These are phyloP conservation scores for Tephrocybe sp. DNA, from an alignment of 768 basidiomycete genomes.

Conservation along the genomic window DNA sequence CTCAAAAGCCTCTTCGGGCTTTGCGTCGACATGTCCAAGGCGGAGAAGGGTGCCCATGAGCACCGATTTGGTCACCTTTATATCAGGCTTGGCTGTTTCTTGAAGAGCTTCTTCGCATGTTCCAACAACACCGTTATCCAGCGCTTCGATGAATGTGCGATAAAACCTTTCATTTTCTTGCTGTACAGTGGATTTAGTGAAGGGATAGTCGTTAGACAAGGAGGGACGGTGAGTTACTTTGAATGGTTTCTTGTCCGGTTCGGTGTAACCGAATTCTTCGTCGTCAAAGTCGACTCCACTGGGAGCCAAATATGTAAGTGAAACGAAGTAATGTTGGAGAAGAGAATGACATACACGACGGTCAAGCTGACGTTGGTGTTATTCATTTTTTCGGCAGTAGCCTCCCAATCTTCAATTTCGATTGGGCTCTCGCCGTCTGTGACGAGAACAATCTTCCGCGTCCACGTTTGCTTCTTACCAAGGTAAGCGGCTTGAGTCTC, in stretches of 20 bases:
- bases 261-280: constrained; percentile 56
- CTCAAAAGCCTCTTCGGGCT: constrained; percentile 70
- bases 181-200: constrained; percentile 33
- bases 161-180: constrained; percentile 76
- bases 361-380: constrained; percentile 54
- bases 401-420: constrained; percentile 75
- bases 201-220: neutral
- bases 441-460: constrained; percentile 75
- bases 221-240: constrained; percentile 52
- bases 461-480: constrained; percentile 75
- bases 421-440: constrained; percentile 83
- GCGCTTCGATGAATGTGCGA: constrained; percentile 35
- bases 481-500: constrained; percentile 75
- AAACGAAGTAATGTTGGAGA: no score
- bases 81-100: constrained; percentile 59
- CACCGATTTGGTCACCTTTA: constrained; percentile 65
- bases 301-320: no score
- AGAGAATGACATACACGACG: constrained; percentile 57
- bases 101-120: constrained; percentile 65
- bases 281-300: constrained; percentile 93
- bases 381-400: constrained; percentile 63
- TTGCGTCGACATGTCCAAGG: constrained; percentile 70
- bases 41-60: constrained; percentile 64
- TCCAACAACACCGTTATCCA: constrained; percentile 54
- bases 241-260: constrained; percentile 64